phyloP scores from a whole-genome alignment of 2,329 filamentous ascomycete species.

The Botrytis galanthina region DNA sequence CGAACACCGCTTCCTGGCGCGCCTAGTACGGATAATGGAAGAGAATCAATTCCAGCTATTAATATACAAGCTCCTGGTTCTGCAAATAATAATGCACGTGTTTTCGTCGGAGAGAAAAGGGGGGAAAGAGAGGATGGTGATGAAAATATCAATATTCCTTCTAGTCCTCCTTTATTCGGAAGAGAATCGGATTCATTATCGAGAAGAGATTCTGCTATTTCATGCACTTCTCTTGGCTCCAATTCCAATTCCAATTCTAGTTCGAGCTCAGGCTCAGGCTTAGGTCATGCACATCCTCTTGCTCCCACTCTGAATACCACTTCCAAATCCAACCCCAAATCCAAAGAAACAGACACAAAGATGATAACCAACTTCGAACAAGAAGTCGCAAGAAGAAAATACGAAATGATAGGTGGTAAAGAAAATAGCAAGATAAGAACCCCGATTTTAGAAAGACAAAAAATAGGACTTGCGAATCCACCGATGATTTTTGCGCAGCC shows the following conservation, averaged over 20 bases:
- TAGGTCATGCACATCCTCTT: neutral
- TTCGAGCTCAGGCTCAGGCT: neutral
- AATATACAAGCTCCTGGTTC: conserved; percentile 3
- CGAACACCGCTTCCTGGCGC: conserved; percentile 14
- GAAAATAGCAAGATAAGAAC: neutral
- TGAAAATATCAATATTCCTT: neutral
- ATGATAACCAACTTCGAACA: neutral
- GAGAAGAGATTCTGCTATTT: neutral
- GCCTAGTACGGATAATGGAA: neutral
- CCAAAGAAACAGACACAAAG: neutral
- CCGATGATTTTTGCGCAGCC: neutral
- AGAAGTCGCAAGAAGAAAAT: neutral
- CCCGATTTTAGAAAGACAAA: neutral
- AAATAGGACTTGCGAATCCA: neutral
- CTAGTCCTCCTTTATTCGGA: neutral
- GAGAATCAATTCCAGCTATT: neutral
- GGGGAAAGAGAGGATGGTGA: neutral
- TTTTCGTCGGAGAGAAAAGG: neutral
- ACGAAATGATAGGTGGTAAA: neutral
- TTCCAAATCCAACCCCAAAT: neutral
- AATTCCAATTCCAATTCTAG: neutral
- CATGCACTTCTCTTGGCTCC: neutral
- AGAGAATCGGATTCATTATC: neutral
- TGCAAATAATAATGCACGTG: neutral
- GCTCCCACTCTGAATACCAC: neutral